These are phyloP conservation scores for Saturnispora galanensis DNA, from an alignment of 805 yeast genomes.

Conservation along the genomic window DNA sequence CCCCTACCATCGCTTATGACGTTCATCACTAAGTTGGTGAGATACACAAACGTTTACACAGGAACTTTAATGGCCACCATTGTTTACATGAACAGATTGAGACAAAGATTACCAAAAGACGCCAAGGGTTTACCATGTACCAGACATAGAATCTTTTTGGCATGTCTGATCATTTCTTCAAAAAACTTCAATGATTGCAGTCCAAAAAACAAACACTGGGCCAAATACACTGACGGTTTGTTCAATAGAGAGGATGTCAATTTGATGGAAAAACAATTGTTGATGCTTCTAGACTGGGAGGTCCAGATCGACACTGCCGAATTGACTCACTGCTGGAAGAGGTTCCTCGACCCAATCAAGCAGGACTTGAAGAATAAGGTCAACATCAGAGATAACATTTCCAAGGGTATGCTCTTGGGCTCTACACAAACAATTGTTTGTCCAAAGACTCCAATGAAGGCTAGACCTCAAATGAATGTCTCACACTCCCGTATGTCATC, in stretches of 20 bases:
- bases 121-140: conserved; percentile 76
- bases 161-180: conserved; percentile 63
- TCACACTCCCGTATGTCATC: conserved; percentile 8
- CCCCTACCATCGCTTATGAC: conserved; percentile 63
- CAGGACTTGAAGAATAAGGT: conserved; percentile 25
- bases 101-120: conserved; percentile 52
- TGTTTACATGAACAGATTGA: conserved; percentile 55
- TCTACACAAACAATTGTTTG: conserved; percentile 23
- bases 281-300: conserved; percentile 64
- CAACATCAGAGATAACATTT: conserved; percentile 22
- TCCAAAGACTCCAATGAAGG: conserved; percentile 8
- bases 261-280: conserved; percentile 70
- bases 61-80: conserved; percentile 69
- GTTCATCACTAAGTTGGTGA: conserved; percentile 60
- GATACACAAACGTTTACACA: conserved; percentile 71
- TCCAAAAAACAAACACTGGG: conserved; percentile 74
- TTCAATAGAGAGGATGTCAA: conserved; percentile 61
- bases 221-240: conserved; percentile 65
- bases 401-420: conserved; percentile 22
- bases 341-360: conserved; percentile 45
- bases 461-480: neutral
- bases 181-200: conserved; percentile 72
- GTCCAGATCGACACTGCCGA: conserved; percentile 39
- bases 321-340: conserved; percentile 31
- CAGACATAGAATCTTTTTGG: conserved; percentile 65